Evolutionary conservation across 148 eudicot species (phyloP), one percentile per base, ranked within the genome.

Genomic region (Vaccinium vitisidaea): DNA sequence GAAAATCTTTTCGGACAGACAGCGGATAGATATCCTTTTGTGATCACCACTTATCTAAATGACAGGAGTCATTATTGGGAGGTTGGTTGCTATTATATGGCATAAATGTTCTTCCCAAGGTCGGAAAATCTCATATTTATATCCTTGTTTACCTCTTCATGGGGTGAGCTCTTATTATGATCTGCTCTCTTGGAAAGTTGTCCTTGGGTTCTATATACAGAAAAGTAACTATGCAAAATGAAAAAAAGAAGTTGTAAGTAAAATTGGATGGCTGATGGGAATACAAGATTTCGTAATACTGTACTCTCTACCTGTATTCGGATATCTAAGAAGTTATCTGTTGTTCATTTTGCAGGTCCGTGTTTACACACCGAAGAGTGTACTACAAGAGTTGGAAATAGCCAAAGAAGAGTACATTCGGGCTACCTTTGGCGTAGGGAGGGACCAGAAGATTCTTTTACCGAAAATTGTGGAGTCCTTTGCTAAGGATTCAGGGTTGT

Each of bases 351-450:
- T 89, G 71, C 13, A 97, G 99, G 91, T 97, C 83, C 98, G 98
- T 5, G 91, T 92, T 67, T 97, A 95, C 87, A 93, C 99, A 53
- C 96, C 98, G 2, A 94, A 97, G 85, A 86, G 96, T 86, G 88
- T 95, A 27, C 82, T 86, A 80, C 91, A 90, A 86, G 99, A 97
- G 86, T 88, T 97, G 74, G 99, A 97, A 88, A 84, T 86, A 25
- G 98, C 99, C 48, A 95, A 97, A 88, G 99, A 97, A 76, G 99
- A 97, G 83, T 97, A 94, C 88, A 88, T 97, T 1, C 90, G 99
- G n/a, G 99, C 99, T 61, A 91, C 94, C n/a, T 95, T 95, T 87
- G 98, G 99, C 13, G 85, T 95, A 46, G 89, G 93, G n/a, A 97
- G 93, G 71, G 98, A 94, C 85, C 90, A 93, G 79, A 97, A 92